Evolutionary conservation across 139 green algal species (phyloP), one percentile per base, ranked within the genome.

Genomic region (Astrephomene gubernaculifera): DNA sequence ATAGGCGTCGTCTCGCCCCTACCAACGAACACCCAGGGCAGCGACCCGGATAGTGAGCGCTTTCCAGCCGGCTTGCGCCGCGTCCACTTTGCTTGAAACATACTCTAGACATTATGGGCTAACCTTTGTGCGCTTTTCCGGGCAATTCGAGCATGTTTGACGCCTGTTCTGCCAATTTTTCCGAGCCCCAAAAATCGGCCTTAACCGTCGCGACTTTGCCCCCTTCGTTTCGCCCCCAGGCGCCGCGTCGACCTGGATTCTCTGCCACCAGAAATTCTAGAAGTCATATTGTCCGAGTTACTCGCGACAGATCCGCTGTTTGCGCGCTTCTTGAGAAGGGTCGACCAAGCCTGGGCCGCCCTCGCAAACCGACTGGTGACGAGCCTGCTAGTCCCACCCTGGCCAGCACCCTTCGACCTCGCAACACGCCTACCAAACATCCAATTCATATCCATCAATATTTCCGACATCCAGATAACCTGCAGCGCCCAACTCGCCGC

Each of bases 21-120:
- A 10, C 68, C 24, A 75, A 75, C 68, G 22, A 39, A 75, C 68
- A n/a, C 68, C 68, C 38, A 57, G 68, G 68, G 68, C 53, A 39
- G 38, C 38, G 38, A 54, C 36, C 38, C 68, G 22, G 12, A 24
- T 54, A 75, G 35, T 21, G 38, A 21, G 39, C 36, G 39, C 68
- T 36, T 35, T n/a, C n/a, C n/a, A n/a, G n/a, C n/a, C n/a, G n/a
- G 38, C 68, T 39, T 25, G 4, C 29, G 29, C 39, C 61, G 29
- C 61, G 61, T n/a, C 49, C 49, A 57, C 17, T 57, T 25, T 57
- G 24, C n/a, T n/a, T n/a, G n/a, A n/a, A n/a, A n/a, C n/a, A n/a
- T n/a, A n/a, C n/a, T n/a, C n/a, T n/a, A n/a, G n/a, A n/a, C n/a
- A n/a, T n/a, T n/a, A n/a, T n/a, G n/a, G n/a, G n/a, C n/a, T n/a